A percentile compares a stretch with the other conserved stretches of the same genome.
Conservation (phyloP, 2,329 filamentous ascomycete species). For the Nemania sp. region DNA sequence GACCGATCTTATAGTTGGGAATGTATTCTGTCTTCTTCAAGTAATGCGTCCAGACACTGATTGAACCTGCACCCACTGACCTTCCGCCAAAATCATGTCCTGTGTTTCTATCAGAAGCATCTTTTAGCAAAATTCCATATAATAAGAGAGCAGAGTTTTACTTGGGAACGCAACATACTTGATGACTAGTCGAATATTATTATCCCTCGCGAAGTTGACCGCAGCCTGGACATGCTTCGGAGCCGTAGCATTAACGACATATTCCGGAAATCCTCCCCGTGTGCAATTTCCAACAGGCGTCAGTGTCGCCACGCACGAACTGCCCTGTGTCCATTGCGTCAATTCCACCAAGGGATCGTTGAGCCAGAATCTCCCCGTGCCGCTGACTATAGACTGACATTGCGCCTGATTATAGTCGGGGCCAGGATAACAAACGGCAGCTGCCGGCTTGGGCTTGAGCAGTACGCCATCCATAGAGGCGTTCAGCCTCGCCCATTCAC, state of each 20-base stretch:
- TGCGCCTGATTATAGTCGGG: constrained; percentile 31
- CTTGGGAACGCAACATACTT: constrained; percentile 33
- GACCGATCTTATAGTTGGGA: constrained; percentile 36
- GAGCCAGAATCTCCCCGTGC: constrained; percentile 37
- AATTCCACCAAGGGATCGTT: constrained; percentile 40
- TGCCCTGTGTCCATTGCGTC: constrained; percentile 40
- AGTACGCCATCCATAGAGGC: constrained; percentile 35
- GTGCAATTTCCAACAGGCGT: constrained; percentile 39
- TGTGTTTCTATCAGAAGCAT: constrained; percentile 47
- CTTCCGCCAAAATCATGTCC: constrained; percentile 53
- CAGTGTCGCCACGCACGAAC: constrained; percentile 36
- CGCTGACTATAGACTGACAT: constrained; percentile 35
- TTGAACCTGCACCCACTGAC: constrained; percentile 49
- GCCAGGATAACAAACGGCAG: constrained; percentile 38
- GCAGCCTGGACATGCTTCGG: constrained; percentile 43
- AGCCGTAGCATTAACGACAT: constrained; percentile 43
- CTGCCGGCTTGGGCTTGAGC: constrained; percentile 37
- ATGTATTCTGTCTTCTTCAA: constrained; percentile 48
- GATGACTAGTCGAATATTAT: constrained; percentile 42
- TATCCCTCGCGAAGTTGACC: constrained; percentile 42
- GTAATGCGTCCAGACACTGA: constrained; percentile 54
- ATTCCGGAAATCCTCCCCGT: constrained; percentile 41
- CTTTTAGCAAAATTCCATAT: constrained; percentile 27
- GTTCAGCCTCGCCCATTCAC: constrained; percentile 37
- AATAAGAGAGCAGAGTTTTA: too few relatives aligned